Evolutionary conservation across 257 asterid genomes (phyloP), one percentile per base, ranked within the genome.

Genomic region (Solanum sejunctum): DNA sequence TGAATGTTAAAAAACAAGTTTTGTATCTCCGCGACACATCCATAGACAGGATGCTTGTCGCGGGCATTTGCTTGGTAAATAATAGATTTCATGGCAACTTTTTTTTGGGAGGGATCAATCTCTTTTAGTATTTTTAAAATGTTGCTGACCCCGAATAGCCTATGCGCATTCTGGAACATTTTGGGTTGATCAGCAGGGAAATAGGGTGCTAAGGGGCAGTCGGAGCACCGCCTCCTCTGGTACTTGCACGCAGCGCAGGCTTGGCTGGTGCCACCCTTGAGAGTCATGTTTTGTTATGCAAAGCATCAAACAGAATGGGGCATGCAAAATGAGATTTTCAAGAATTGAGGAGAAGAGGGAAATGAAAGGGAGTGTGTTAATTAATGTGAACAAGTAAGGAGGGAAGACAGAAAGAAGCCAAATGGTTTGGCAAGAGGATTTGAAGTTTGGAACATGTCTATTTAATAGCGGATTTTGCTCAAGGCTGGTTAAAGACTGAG

Each of bases 181-280:
- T 93, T 90, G 0, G 93, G 97, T 60, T 93, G 97, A 63, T 94
- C 99, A 12, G 99, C 97, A 1, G 99, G 99, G 61, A 95, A 95
- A 58, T 91, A 93, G 0, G 98, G 98, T 0, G 99, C 98, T 7
- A 95, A 95, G 8, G 89, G 94, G 87, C 99, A 95, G 81, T 92
- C 95, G 3, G 94, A 84, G 91, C 99, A 95, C 80, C 96, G 86
- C 79, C 97, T 85, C 69, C 99, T 87, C 47, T 94, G 99, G 86
- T 91, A 95, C 92, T 93, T 95, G 88, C 99, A 95, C 26, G 97
- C 96, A 3, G 99, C 99, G 85, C 97, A 95, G 55, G 99, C 99
- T 83, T 93, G 96, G 90, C 96, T 93, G 85, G 94, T 93, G 88
- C 99, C 98, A 84, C 97, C 96, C 92, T 95, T 95, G 3, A 94